phyloP scores from a whole-genome alignment of 176 grass and related monocot species.

The Bolboschoenus planiculmis region DNA sequence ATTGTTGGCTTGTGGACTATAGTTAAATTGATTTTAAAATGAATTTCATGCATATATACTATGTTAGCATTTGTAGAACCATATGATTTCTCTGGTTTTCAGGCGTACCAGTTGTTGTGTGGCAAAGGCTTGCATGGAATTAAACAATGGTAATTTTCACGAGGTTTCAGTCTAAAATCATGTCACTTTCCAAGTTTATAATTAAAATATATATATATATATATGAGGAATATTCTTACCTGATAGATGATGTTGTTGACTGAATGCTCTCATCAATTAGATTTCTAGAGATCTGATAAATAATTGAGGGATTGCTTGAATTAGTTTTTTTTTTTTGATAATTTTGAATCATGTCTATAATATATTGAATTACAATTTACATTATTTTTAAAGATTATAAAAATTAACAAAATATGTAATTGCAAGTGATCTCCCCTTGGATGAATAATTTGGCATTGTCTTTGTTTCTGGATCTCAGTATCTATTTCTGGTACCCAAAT shows the following conservation, averaged over 20 bases:
- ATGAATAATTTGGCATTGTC: too few relatives aligned
- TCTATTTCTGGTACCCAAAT: too few relatives aligned
- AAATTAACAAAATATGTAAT: too few relatives aligned
- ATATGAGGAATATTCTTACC: too few relatives aligned
- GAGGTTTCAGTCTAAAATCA: neutral
- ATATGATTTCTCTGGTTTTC: neutral
- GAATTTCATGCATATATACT: neutral
- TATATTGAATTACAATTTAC: too few relatives aligned
- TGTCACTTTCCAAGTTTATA: neutral
- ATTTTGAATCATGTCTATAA: too few relatives aligned
- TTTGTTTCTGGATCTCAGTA: too few relatives aligned
- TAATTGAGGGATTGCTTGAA: too few relatives aligned
- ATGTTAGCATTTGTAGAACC: neutral
- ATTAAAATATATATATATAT: neutral
- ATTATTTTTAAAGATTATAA: too few relatives aligned
- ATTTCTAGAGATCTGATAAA: too few relatives aligned
- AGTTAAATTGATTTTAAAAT: conserved; percentile 3
- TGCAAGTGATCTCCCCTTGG: too few relatives aligned
- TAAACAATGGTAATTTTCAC: neutral
- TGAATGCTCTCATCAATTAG: neutral
- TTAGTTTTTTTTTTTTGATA: too few relatives aligned
- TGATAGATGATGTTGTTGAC: neutral
- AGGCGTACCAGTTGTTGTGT: neutral
- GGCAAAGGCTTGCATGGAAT: neutral
- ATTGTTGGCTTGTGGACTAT: conserved; percentile 18